phyloP scores from a whole-genome alignment of 441 rosid genomes.

The Gossypium davidsonii region DNA sequence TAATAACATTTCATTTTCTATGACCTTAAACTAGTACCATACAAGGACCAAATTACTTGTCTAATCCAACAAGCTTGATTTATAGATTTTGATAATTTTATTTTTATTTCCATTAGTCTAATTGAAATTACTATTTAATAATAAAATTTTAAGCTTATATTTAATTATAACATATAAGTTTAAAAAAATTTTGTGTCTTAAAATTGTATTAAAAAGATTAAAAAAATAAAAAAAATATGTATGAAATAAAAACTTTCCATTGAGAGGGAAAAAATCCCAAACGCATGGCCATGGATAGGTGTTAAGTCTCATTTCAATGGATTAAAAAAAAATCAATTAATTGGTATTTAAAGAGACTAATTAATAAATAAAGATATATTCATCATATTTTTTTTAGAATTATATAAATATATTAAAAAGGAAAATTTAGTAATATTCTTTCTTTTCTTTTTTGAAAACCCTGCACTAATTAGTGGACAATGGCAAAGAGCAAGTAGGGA shows the following conservation, averaged over 20 bases:
- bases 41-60: not conserved
- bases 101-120: not conserved
- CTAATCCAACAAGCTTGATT: not conserved
- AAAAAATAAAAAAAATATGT: too few relatives aligned
- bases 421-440: not conserved
- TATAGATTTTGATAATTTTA: not conserved
- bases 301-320: not conserved
- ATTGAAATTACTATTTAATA: too few relatives aligned
- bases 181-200: too few relatives aligned
- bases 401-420: not conserved
- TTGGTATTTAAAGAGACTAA: not conserved
- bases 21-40: not conserved
- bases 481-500: slow-evolving; percentile 19
- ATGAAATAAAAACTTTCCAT: too few relatives aligned
- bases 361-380: not conserved
- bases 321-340: not conserved
- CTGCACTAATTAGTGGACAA: not conserved
- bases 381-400: not conserved
- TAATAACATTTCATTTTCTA: slow-evolving; percentile 17
- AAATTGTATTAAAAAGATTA: too few relatives aligned
- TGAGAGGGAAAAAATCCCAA: too few relatives aligned
- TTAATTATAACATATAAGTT: too few relatives aligned
- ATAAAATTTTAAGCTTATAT: too few relatives aligned
- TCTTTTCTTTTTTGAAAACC: not conserved
- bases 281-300: too few relatives aligned